Conservation (phyloP, 2,329 filamentous ascomycete species). For the Xylariaceae sp. region DNA sequence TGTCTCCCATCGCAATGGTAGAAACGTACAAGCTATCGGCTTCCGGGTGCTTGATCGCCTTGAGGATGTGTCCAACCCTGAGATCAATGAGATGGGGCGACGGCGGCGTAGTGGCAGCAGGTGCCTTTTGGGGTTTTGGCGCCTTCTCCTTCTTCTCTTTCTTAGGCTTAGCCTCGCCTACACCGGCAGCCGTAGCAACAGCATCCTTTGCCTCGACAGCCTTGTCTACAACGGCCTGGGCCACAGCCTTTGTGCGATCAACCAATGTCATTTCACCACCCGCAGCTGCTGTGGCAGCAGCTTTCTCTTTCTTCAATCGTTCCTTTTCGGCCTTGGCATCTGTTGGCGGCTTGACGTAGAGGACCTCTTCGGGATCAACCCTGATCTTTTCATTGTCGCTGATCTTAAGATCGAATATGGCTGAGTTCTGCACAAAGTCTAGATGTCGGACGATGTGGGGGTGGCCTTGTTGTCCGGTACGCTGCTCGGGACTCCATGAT, state of each 20-base stretch:
- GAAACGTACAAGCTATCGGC: conserved; percentile 95
- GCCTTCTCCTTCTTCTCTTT: conserved; percentile 94
- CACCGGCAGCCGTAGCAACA: conserved; percentile 53
- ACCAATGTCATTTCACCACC: conserved; percentile 55
- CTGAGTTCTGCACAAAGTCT: conserved; percentile 93
- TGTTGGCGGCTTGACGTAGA: conserved; percentile 86
- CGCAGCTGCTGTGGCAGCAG: conserved; percentile 64
- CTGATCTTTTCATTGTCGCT: conserved; percentile 75
- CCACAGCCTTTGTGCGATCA: conserved; percentile 67
- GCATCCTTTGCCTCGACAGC: conserved; percentile 59
- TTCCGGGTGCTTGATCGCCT: conserved; percentile 93
- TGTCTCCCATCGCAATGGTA: conserved; percentile 92
- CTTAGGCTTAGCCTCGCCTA: conserved; percentile 57
- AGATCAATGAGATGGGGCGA: conserved; percentile 91
- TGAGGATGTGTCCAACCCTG: conserved; percentile 95
- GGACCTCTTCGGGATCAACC: conserved; percentile 79
- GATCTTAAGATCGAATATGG: conserved; percentile 73
- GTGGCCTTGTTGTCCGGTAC: conserved; percentile 85
- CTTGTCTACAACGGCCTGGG: conserved; percentile 59
- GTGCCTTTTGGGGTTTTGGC: conserved; percentile 73
- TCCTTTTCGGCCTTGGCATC: conserved; percentile 97
- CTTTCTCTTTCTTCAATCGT: conserved; percentile 95
- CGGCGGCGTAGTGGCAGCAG: conserved; percentile 74
- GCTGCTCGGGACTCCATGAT: conserved; percentile 82
- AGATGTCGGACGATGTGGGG: conserved; percentile 90